Evolutionary conservation across 75 land plant genomes (phyloP), one percentile per base, ranked within the genome.

Genomic region (Picea glauca): DNA sequence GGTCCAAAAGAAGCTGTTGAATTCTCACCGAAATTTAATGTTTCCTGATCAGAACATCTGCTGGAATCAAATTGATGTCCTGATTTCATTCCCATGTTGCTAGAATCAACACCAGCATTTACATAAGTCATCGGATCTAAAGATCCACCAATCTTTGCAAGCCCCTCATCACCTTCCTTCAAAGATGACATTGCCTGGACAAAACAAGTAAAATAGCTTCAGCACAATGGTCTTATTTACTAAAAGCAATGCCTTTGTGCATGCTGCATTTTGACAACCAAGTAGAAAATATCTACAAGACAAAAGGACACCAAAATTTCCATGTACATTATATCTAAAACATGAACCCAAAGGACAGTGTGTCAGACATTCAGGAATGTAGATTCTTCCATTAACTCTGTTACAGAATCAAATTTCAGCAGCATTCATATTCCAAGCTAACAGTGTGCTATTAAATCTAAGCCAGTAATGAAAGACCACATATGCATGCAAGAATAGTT

Each of bases 121-220:
- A 23, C 64, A 20, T 80, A 85, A 58, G 80, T 82, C 12, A 80
- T 70, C 64, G 56, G 76, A 80, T 88, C 92, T 40, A 94, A 78
- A 67, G 91, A 89, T 50, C 83, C 86, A 56, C 93, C 92, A 65
- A 85, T 77, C 76, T 68, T 92, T 50, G 64, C 66, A 60, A 88
- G 57, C 3, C 80, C 77, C 74, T 88, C 83, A 26, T 83, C 92
- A 58, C 84, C 93, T 31, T 82, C 91, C 67, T 86, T 86, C 23
- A 89, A 26, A 1, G 87, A 84, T 35, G 79, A 77, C 57, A 90
- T 74, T 35, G 91, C 90, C 94, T 93, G 85, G 30, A 83, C 43
- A 26, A 56, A 7, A 54, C 57, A 23, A 72, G 14, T 31, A 31
- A 43, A 72, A 58, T 18, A 61, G 31, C 21, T n/a, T 26, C 80